These are phyloP conservation scores for Calonectria fujianensis DNA, from an alignment of 2,329 filamentous ascomycete species.

Conservation along the genomic window DNA sequence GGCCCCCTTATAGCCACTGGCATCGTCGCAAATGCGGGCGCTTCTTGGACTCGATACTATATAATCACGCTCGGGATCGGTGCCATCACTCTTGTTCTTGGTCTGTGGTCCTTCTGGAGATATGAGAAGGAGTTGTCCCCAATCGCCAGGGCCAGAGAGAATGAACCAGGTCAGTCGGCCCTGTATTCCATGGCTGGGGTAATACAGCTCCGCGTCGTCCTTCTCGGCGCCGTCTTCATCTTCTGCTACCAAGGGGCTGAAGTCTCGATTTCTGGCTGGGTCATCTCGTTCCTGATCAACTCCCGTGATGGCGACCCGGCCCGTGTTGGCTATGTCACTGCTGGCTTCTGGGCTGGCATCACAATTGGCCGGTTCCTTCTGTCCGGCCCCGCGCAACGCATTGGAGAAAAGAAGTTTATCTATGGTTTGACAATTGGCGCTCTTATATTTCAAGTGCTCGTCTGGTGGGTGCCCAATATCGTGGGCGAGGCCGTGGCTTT, in stretches of 20 bases:
- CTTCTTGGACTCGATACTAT: conserved; percentile 84
- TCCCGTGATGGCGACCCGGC: conserved; percentile 81
- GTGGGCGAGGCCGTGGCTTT: conserved; percentile 81
- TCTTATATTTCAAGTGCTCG: conserved; percentile 81
- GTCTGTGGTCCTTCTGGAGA: conserved; percentile 80
- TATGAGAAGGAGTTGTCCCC: conserved; percentile 77
- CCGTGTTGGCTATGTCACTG: conserved; percentile 86
- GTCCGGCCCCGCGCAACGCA: conserved; percentile 76
- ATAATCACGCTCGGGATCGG: conserved; percentile 77
- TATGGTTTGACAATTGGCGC: conserved; percentile 77
- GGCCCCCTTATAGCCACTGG: conserved; percentile 85
- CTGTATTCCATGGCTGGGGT: conserved; percentile 68
- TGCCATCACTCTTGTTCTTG: conserved; percentile 73
- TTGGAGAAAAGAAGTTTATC: conserved; percentile 84
- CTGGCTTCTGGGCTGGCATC: conserved; percentile 83
- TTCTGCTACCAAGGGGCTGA: conserved; percentile 92
- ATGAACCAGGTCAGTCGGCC: conserved; percentile 51
- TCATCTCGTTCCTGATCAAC: conserved; percentile 88
- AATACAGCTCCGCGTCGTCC: conserved; percentile 74
- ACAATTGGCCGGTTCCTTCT: conserved; percentile 85
- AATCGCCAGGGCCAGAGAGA: conserved; percentile 60
- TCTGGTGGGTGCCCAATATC: conserved; percentile 87
- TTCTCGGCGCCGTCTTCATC: conserved; percentile 87
- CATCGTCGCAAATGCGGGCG: conserved; percentile 75
- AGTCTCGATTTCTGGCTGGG: conserved; percentile 89